phyloP scores from a whole-genome alignment of 225 moss, liverwort and hornwort species.

The Takakia lepidozioides region DNA sequence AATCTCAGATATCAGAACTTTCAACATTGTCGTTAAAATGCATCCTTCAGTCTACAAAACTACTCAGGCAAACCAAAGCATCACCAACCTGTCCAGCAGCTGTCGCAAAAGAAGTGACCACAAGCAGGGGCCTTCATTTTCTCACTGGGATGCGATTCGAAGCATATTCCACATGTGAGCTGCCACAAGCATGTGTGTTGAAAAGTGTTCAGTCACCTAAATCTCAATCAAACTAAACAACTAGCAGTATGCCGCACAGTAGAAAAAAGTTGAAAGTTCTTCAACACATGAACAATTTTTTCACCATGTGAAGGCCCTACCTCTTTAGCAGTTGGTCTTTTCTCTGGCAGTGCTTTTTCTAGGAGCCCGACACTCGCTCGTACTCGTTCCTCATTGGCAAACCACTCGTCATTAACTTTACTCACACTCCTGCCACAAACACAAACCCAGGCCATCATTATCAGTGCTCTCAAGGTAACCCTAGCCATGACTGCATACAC shows the following conservation, averaged over 20 bases:
- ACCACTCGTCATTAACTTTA: constrained; percentile 99
- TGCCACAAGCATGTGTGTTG: constrained; percentile 23
- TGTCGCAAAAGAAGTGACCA: constrained; percentile 91
- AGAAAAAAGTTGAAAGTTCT: too few species aligned
- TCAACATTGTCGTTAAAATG: too few species aligned
- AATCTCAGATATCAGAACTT: too few species aligned
- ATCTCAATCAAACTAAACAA: too few species aligned
- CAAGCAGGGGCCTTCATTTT: constrained; percentile 90
- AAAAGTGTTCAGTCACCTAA: too few species aligned
- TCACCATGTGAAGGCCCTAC: constrained; percentile 21
- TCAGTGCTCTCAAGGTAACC: too few species aligned
- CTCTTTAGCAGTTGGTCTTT: constrained; percentile 46
- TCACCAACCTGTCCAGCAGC: constrained; percentile 88
- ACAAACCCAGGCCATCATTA: too few species aligned
- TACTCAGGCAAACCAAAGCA: constrained; percentile 12
- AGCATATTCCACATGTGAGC: constrained; percentile 83
- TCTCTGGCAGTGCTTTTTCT: constrained; percentile 34
- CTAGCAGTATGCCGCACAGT: too few species aligned
- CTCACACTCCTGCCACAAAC: constrained; percentile 59
- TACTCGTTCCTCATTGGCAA: constrained; percentile 85
- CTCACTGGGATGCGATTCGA: constrained; percentile 62
- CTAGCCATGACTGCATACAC: too few species aligned
- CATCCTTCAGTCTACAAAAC: too few species aligned
- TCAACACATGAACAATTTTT: constrained; percentile 5
- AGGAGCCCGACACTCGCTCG: constrained; percentile 65